Base-by-base conservation (phyloP, 2,329 filamentous ascomycete species). In the Arthrobotrys musiformis region DNA sequence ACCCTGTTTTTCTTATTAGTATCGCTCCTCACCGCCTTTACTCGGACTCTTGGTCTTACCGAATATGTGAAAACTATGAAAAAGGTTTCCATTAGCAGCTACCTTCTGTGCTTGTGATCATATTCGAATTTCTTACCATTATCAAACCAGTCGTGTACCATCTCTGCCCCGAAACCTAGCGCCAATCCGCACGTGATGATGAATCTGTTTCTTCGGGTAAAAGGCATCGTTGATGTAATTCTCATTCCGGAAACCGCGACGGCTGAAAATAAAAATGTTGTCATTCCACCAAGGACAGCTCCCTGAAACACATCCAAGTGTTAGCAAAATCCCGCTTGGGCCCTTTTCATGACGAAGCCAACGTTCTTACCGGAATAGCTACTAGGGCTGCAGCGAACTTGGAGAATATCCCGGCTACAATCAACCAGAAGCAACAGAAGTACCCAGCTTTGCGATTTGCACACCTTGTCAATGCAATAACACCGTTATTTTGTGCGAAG, bases 311-410 rank as follows among this genome's bases (percentile, higher is more conserved):
- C 15, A 5, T 15, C 4, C 37, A 54, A 5, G 7, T 19, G 28
- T 19, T 15, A 48, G 63, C 22, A 46, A 33, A 48, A 63, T 26
- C 17, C 8, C 9, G 11, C n/a, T 35, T 9, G 4, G 17, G 26
- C 7, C 28, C 35, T 4, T 2, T 17, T 0, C 88, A 86, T 84
- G 86, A 85, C 8, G 84, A 85, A 66, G 85, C 2, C 84, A 70
- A 2, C 26, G 2, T 19, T 24, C 70, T 56, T 64, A 84, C 83
- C 0, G 90, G 90, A 79, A 92, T 92, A 7, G 89, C 85, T 0
- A 91, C 89, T 3, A 92, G 86, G 0, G 90, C 88, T 0, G 90
- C 90, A 1, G 90, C 89, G 79, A 92, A 92, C 81, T 92, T 92
- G 66, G 89, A 87, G 81, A 92, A 91, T 61, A 92, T 85, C 5